Evolutionary conservation across 2,329 filamentous ascomycete species (phyloP), one percentile per base, ranked within the genome.

Genomic region (Akanthomyces uredinophilus): DNA sequence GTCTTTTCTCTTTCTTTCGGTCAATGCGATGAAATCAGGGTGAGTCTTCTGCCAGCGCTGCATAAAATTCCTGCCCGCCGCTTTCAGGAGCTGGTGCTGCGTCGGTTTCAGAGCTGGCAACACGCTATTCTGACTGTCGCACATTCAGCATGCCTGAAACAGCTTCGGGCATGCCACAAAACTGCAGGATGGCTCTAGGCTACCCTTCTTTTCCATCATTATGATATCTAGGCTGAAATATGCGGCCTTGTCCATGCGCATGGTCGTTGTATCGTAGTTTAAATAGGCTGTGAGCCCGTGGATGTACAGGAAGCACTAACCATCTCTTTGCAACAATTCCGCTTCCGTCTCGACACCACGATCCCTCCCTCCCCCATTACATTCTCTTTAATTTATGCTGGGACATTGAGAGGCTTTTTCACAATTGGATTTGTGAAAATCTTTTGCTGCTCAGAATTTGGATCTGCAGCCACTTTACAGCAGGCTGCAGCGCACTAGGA

Each of bases 31-130:
- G 29, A n/a, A 49, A 16, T 35, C 27, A 14, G 20, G 20, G n/a
- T 18, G 13, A 59, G 35, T 11, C 22, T 43, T 16, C 29, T 7
- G 22, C 27, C 32, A 29, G 56, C 35, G 35, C 18, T 22, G 56
- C 44, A 59, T 51, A 20, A 53, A 39, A 43, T 32, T 29, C 5
- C 46, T 18, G 20, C 20, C n/a, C 24, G 10, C 51, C 37, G 18
- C 50, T 50, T 49, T 56, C 51, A 56, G 52, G 60, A 56, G 60
- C 60, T 61, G 60, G 56, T 39, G 51, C 60, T 56, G 35, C 22
- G 35, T 54, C 41, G 35, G 51, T 61, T 61, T 61, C 60, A 55
- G 60, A 54, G 44, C 27, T 41, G 51, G 52, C 41, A 27, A 51
- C 35, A n/a, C 37, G n/a, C 57, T 60, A 51, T 52, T 60, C 27